Conservation (phyloP, 441 rosid genomes). For the Hura crepitans region DNA sequence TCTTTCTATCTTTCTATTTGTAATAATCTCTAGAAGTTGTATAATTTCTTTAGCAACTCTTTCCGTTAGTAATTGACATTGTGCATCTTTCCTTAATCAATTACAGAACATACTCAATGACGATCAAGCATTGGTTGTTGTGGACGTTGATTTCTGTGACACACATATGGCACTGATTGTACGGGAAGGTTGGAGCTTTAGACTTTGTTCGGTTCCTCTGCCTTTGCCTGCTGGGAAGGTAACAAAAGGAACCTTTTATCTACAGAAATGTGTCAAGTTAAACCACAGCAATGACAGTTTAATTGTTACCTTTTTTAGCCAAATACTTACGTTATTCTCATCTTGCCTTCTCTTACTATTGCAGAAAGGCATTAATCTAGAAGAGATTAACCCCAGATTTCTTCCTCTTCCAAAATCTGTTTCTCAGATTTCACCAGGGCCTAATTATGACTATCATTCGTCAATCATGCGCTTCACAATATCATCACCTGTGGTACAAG, state of each 20-base stretch:
- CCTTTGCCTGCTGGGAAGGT: slow-evolving; percentile 64
- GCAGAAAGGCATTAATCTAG: slow-evolving; percentile 53
- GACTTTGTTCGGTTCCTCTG: slow-evolving; percentile 69
- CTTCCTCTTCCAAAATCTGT: slow-evolving; percentile 80
- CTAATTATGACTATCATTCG: slow-evolving; percentile 80
- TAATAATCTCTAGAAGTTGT: slow-evolving; percentile 8
- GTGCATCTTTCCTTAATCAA: neutral
- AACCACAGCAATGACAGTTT: slow-evolving; percentile 1
- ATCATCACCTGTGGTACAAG: slow-evolving; percentile 83
- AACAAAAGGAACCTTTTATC: slow-evolving; percentile 18
- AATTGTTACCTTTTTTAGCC: slow-evolving; percentile 5
- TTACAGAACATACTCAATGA: slow-evolving; percentile 58
- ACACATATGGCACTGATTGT: slow-evolving; percentile 59
- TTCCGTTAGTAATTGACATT: neutral
- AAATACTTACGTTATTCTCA: slow-evolving; percentile 21
- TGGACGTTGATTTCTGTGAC: slow-evolving; percentile 85
- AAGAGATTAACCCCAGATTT: slow-evolving; percentile 61
- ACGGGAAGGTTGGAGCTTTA: slow-evolving; percentile 49
- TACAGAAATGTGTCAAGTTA: slow-evolving; percentile 9
- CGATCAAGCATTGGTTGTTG: slow-evolving; percentile 48
- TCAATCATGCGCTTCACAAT: slow-evolving; percentile 78
- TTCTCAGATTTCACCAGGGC: slow-evolving; percentile 71
- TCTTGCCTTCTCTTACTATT: slow-evolving; percentile 20
- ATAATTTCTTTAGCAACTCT: slow-evolving; percentile 3
- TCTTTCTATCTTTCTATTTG: slow-evolving; percentile 8